phyloP scores from a whole-genome alignment of 208 protist genomes.

The Crithidia brevicula region DNA sequence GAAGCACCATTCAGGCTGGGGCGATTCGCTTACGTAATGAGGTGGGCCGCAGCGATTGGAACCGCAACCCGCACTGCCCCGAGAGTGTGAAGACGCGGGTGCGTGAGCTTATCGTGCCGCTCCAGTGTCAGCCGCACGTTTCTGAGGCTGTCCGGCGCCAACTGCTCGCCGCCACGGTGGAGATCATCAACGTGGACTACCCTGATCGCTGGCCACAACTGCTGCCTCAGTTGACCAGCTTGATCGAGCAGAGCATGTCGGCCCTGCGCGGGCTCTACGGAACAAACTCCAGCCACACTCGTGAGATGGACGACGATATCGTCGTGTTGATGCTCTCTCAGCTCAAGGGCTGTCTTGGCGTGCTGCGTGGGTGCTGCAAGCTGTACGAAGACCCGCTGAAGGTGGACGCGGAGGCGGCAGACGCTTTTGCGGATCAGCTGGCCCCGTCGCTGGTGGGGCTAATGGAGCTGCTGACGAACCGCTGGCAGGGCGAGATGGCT shows the following conservation, averaged over 20 bases:
- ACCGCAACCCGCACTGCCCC: conserved; percentile 59
- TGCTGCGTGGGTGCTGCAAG: conserved; percentile 75
- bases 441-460: conserved; percentile 54
- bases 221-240: conserved; percentile 54
- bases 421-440: conserved; percentile 52
- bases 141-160: conserved; percentile 72
- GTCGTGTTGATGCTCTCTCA: conserved; percentile 38
- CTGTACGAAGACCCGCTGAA: conserved; percentile 60
- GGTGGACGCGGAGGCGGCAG: conserved; percentile 46
- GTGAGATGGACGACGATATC: conserved; percentile 23
- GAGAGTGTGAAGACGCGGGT: conserved; percentile 53
- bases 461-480: conserved; percentile 45
- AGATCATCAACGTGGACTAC: conserved; percentile 81
- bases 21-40: conserved; percentile 82
- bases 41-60: conserved; percentile 77
- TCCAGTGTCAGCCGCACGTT: conserved; percentile 73
- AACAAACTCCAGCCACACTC: conserved; percentile 19
- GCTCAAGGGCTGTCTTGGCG: conserved; percentile 70
- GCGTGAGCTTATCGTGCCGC: conserved; percentile 53
- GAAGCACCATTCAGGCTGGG: conserved; percentile 49
- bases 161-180: conserved; percentile 64
- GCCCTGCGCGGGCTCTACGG: conserved; percentile 31
- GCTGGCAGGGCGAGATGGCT: conserved; percentile 49
- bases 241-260: conserved; percentile 47
- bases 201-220: conserved; percentile 65